Base-by-base conservation (phyloP, 345 rosid species). In the Ceriops decandra region DNA sequence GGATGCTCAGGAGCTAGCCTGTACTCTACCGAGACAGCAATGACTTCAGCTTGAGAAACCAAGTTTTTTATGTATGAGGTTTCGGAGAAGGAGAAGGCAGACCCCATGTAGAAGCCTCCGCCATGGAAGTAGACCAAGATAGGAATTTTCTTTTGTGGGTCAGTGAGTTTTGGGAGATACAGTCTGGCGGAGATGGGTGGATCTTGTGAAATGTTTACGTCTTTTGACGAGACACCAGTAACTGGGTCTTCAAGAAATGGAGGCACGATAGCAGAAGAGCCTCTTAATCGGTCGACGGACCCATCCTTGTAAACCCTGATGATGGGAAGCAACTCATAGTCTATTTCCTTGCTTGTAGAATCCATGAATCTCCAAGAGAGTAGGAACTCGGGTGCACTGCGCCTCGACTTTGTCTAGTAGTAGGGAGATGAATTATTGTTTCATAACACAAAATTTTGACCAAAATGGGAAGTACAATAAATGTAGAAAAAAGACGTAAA, bases 121-220 rank as follows among this genome's bases (percentile, higher is more conserved):
- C 87, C 83, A 7, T 81, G 90, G 74, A 72, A 74, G 68, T 80
- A 86, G 58, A 86, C 79, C 54, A 84, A 66, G 8, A 80, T 19
- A 21, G 86, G 77, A 33, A 82, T 70, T 57, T 84, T 82, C 27
- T 60, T 67, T 32, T 52, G 2, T 1, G 62, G 36, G 9, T 60
- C 42, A 21, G 35, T 13, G 32, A 31, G 35, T 19, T 76, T 78
- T 7, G 87, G 89, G 24, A 81, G 78, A 75, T 75, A 80, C 31
- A 81, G 42, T 42, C 85, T 65, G 2, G 85, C 86, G 0, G 75
- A 68, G 58, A 81, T 70, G 1, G 32, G 71, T 3, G 87, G 83
- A 61, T 56, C 51, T 5, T 63, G 36, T 3, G 82, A 72, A 26
- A 79, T 59, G 2, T 70, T 57, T 19, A 57, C 38, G 24, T 67